These are phyloP conservation scores for Sideroxylon spinosum DNA, from an alignment of 179 eudicot genomes.

Conservation along the genomic window DNA sequence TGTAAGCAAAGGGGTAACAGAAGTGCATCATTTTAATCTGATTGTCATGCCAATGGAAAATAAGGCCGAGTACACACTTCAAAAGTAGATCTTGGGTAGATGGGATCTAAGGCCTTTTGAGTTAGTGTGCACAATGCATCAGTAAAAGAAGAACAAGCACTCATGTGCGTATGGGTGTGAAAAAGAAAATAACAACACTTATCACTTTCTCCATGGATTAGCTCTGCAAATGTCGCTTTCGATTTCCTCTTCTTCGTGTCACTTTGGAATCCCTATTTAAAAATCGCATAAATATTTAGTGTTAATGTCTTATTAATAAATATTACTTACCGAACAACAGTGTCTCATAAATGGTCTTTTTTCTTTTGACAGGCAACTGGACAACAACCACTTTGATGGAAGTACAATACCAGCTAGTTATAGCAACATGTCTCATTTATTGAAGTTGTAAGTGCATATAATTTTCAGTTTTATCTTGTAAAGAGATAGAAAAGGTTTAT, in stretches of 20 bases:
- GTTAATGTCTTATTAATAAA: too few relatives aligned
- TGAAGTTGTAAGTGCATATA: constrained; percentile 41
- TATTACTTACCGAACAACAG: background rate
- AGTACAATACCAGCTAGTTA: constrained; percentile 36
- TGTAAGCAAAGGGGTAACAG: too few relatives aligned
- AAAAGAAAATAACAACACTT: too few relatives aligned
- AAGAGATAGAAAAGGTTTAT: background rate
- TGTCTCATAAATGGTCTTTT: background rate
- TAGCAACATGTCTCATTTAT: constrained; percentile 39
- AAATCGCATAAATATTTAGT: too few relatives aligned
- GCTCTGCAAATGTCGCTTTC: background rate
- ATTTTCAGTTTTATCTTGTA: background rate
- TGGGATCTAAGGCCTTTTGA: constrained; percentile 3
- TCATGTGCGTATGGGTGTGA: too few relatives aligned
- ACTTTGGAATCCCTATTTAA: too few relatives aligned
- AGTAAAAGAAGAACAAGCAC: too few relatives aligned
- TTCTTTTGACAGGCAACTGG: constrained; percentile 47
- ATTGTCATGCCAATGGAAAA: background rate
- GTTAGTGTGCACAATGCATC: too few relatives aligned
- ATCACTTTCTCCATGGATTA: background rate
- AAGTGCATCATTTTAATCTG: background rate
- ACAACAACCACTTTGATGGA: constrained; percentile 51
- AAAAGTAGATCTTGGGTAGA: background rate
- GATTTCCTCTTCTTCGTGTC: background rate
- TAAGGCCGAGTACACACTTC: background rate